A percentile compares a stretch with the other conserved stretches of the same genome.
Conservation (phyloP, 202 grass and related monocot species). For the Saccharum hybrid region DNA sequence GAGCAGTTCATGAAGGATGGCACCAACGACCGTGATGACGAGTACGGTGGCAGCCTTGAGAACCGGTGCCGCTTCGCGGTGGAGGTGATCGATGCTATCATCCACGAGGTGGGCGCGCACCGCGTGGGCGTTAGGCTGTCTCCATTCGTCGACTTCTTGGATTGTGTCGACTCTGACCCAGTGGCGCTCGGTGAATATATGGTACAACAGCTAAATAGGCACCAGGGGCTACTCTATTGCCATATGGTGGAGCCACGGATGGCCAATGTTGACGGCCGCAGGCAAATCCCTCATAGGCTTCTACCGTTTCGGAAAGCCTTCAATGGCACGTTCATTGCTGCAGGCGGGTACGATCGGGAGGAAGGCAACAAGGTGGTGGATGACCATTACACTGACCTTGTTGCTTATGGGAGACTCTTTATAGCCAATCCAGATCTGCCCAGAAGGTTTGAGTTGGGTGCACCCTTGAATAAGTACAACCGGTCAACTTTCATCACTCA, state of each 20-base stretch:
- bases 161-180: conserved; percentile 56
- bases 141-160: conserved; percentile 48
- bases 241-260: conserved; percentile 62
- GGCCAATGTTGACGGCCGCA: conserved; percentile 18
- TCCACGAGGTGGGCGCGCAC: conserved; percentile 45
- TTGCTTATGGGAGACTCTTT: conserved; percentile 60
- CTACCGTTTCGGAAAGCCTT: conserved; percentile 53
- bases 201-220: conserved; percentile 49
- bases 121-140: conserved; percentile 60
- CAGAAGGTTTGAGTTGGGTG: conserved; percentile 47
- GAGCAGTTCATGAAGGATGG: conserved; percentile 81
- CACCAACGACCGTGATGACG: conserved; percentile 56
- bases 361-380: conserved; percentile 63
- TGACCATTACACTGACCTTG: conserved; percentile 51
- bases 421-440: conserved; percentile 69
- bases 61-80: conserved; percentile 67
- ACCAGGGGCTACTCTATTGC: conserved; percentile 50
- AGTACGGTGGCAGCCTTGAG: conserved; percentile 63
- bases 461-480: conserved; percentile 56
- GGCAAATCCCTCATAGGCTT: conserved; percentile 43
- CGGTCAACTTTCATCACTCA: conserved; percentile 52
- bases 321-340: conserved; percentile 54
- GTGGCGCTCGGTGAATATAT: conserved; percentile 53
- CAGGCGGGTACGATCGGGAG: conserved; percentile 52
- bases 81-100: conserved; percentile 53